Evolutionary conservation across 83 land plant genomes (phyloP), one percentile per base, ranked within the genome.

Genomic region (Diphasiastrum complanatum): DNA sequence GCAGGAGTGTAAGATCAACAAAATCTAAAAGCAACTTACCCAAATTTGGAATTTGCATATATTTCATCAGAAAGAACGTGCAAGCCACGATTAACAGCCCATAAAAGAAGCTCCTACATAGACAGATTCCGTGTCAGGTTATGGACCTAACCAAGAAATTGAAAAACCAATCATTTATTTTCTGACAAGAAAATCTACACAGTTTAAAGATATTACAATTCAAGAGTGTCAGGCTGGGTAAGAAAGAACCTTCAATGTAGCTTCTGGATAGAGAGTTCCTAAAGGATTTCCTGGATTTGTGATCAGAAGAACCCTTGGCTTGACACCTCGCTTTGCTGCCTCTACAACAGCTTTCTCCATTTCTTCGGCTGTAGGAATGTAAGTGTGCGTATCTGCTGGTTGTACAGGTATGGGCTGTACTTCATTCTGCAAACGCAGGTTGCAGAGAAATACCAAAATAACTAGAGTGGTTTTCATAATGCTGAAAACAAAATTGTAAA

Each of bases 1-100:
- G 14, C 43, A 38, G 14, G 14, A 38, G 43, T 8, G 43, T 8
- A 14, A 14, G 25, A 29, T 47, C 18, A 5, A 37, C 25, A 10
- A 45, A 22, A 47, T 18, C 20, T 46, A 27, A n/a, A 2, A 5
- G 16, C 3, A 28, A 19, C 66, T 46, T 68, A 75, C 78, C 78
- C 78, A 57, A 75, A 75, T 35, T 75, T 75, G 41, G 78, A 75
- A 35, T 75, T 75, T 11, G 78, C 78, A 63, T 75, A 75, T 28
- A 75, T 75, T 37, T 75, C 78, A 63, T 75, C 78, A 3, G 73
- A 75, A 26, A 75, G 68, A 23, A 75, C 78, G 48, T 75, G 78
- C 6, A 75, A 24, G 22, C 72, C 78, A 18, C 74, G 66, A 19
- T 56, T 52, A 20, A 75, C 61, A 33, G 78, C 78, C 78, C 78